Evolutionary conservation across 495 filamentous ascomycete species (phyloP).

Genomic region (Penicillium desertorum): DNA sequence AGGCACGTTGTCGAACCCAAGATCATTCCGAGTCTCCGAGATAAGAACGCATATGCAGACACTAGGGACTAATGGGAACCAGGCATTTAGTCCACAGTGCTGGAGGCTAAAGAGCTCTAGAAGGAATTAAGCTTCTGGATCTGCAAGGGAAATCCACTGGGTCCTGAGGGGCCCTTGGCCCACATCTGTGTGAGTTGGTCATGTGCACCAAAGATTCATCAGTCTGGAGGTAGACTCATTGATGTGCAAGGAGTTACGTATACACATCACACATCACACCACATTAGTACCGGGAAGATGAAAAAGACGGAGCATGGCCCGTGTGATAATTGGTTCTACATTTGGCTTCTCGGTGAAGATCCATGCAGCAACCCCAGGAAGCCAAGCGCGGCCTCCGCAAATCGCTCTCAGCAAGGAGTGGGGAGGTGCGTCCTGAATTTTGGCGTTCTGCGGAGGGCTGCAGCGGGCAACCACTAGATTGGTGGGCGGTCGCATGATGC

Average conservation of each 20-base stretch:
- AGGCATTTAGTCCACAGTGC: background rate
- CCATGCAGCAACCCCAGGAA: background rate
- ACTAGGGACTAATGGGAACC: background rate
- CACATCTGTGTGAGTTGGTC: background rate
- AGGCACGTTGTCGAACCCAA: constrained; percentile 3
- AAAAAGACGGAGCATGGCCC: constrained; percentile 3
- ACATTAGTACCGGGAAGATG: background rate
- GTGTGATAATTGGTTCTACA: background rate
- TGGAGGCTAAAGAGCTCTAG: background rate
- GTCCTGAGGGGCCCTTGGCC: background rate
- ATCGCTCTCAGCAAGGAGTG: background rate
- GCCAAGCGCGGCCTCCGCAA: background rate
- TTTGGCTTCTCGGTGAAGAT: constrained; percentile 8
- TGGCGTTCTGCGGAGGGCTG: background rate
- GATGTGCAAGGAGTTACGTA: background rate
- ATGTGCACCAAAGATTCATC: background rate
- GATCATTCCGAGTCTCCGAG: background rate
- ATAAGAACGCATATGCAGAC: constrained; percentile 11
- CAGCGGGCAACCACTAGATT: background rate
- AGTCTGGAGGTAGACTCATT: background rate
- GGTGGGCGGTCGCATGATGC: background rate
- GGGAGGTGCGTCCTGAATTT: background rate
- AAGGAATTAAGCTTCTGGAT: constrained; percentile 7
- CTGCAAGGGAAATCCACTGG: background rate
- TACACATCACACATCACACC: background rate